Evolutionary conservation across 2,329 filamentous ascomycete species (phyloP).

Genomic region (Xylariaceae sp.): DNA sequence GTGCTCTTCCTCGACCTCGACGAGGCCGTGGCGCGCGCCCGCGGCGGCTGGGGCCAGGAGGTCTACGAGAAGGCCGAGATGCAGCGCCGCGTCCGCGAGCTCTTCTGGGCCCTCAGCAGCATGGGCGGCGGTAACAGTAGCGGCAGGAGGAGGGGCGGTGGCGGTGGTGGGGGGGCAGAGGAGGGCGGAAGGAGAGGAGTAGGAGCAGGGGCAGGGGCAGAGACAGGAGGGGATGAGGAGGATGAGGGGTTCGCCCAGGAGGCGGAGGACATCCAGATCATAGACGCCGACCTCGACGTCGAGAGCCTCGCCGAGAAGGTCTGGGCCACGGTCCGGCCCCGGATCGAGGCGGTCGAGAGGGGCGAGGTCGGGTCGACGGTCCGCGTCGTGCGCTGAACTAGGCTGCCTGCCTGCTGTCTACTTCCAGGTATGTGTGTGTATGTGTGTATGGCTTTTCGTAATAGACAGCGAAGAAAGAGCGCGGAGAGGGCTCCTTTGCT

Average conservation of each 20-base stretch:
- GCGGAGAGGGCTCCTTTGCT: no score
- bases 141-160: constrained; percentile 30
- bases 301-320: constrained; percentile 51
- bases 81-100: constrained; percentile 68
- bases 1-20: constrained; percentile 82
- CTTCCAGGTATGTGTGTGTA: no score
- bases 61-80: constrained; percentile 80
- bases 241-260: constrained; percentile 37
- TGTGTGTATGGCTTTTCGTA: no score
- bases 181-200: constrained; percentile 2
- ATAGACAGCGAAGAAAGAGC: no score
- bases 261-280: constrained; percentile 45
- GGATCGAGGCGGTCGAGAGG: constrained; percentile 41
- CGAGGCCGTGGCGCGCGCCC: constrained; percentile 59
- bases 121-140: constrained; percentile 26
- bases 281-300: constrained; percentile 45
- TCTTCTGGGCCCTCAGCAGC: constrained; percentile 56
- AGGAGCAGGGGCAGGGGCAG: neutral
- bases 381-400: constrained; percentile 35
- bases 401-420: no score
- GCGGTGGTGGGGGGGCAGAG: constrained; percentile 10
- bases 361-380: constrained; percentile 40
- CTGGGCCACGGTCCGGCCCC: constrained; percentile 42
- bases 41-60: constrained; percentile 86
- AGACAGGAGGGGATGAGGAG: constrained; percentile 9